Conservation (phyloP, 1,284 basidiomycete species). For the Peniophora sp. region DNA sequence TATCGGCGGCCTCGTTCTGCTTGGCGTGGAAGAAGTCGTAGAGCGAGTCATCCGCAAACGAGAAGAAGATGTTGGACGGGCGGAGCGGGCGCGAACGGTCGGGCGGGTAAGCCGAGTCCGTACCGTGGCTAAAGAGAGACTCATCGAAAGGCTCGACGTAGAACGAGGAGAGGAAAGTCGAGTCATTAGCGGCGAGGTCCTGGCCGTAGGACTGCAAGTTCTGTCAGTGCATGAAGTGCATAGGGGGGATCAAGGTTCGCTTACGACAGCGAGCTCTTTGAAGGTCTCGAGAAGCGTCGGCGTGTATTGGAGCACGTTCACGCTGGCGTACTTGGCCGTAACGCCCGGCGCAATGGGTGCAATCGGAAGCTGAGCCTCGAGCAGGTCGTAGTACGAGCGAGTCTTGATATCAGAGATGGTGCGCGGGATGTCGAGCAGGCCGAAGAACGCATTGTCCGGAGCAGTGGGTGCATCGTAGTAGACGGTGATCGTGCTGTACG, state of each 20-base stretch:
- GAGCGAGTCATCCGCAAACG: constrained; percentile 26
- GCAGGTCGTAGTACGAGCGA: constrained; percentile 28
- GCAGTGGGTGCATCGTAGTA: constrained; percentile 48
- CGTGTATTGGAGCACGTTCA: constrained; percentile 5
- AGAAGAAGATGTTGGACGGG: constrained; percentile 43
- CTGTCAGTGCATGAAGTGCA: constrained; percentile 18
- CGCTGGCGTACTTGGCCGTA: not conserved
- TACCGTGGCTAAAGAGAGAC: constrained; percentile 30
- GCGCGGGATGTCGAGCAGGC: constrained; percentile 29
- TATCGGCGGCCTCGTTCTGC: constrained; percentile 27
- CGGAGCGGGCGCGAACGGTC: constrained; percentile 27
- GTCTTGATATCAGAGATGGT: constrained; percentile 17
- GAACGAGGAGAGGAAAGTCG: constrained; percentile 42
- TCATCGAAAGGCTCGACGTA: constrained; percentile 51
- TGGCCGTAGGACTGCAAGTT: constrained; percentile 19
- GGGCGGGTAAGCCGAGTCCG: constrained; percentile 41
- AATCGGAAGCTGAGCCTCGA: not conserved
- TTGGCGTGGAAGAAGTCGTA: constrained; percentile 34
- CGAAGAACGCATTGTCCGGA: constrained; percentile 41
- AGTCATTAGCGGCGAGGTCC: constrained; percentile 17
- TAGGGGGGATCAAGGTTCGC: constrained; percentile 13
- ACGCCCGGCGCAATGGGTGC: not conserved
- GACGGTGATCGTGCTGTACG: constrained; percentile 1
- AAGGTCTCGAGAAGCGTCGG: constrained; percentile 3
- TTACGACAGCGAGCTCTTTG: not conserved